Evolutionary conservation across 2,329 filamentous ascomycete species (phyloP).

Genomic region (Aureobasidium vineae): DNA sequence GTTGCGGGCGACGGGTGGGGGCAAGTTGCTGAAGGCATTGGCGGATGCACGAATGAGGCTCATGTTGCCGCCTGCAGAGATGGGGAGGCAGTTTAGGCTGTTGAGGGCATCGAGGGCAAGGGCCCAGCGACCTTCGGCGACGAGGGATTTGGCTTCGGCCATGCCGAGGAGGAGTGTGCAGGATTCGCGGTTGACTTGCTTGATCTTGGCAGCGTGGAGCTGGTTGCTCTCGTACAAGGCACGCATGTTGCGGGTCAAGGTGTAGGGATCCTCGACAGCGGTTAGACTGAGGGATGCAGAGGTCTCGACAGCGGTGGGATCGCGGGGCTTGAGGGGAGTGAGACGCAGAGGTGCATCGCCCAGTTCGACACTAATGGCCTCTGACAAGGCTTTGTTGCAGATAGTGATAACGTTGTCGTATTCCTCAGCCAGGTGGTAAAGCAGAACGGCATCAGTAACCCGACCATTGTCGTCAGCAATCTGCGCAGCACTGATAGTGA

Average conservation of each 20-base stretch:
- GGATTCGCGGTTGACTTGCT: conserved; percentile 56
- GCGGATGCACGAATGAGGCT: conserved; percentile 75
- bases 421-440: conserved; percentile 92
- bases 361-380: conserved; percentile 82
- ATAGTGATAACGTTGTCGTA: conserved; percentile 93
- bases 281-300: conserved; percentile 58
- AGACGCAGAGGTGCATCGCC: conserved; percentile 76
- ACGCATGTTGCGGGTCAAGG: conserved; percentile 62
- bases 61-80: conserved; percentile 71
- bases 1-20: conserved; percentile 80
- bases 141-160: conserved; percentile 58
- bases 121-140: conserved; percentile 59
- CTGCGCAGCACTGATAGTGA: conserved; percentile 87
- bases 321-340: conserved; percentile 74
- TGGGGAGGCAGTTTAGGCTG: conserved; percentile 68
- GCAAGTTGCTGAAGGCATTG: conserved; percentile 73
- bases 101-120: conserved; percentile 56
- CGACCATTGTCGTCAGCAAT: conserved; percentile 93
- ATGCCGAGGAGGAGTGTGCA: conserved; percentile 60
- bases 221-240: conserved; percentile 60
- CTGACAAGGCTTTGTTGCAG: conserved; percentile 84
- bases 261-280: conserved; percentile 64
- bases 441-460: conserved; percentile 86
- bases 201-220: conserved; percentile 61
- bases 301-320: conserved; percentile 35